These are phyloP conservation scores for Fusarium staphyleae DNA, from an alignment of 2,329 filamentous ascomycete genomes.

Conservation along the genomic window DNA sequence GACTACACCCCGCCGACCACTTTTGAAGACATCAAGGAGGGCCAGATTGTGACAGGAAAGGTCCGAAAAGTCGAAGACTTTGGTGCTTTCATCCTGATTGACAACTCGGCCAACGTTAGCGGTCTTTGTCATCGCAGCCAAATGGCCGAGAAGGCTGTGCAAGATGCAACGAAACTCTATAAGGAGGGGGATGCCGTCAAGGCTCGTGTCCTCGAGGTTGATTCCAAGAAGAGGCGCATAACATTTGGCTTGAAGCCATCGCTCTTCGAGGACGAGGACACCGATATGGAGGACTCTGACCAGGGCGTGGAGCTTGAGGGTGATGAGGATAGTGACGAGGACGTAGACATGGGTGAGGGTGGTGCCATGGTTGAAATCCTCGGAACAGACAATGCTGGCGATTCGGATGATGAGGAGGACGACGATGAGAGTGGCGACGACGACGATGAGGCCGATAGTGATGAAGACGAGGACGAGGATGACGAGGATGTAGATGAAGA, in stretches of 20 bases:
- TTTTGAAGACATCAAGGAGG: conserved; percentile 78
- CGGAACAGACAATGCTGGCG: conserved; percentile 55
- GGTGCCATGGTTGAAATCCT: conserved; percentile 53
- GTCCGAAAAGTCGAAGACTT: conserved; percentile 94
- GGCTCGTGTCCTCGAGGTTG: conserved; percentile 82
- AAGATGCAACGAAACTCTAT: conserved; percentile 89
- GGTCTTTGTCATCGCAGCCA: conserved; percentile 92
- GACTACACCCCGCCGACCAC: conserved; percentile 77
- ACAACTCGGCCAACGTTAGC: conserved; percentile 86
- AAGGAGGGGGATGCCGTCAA: conserved; percentile 93
- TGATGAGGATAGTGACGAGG: conserved; percentile 57
- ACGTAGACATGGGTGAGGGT: conserved; percentile 58
- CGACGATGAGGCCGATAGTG: conserved; percentile 52
- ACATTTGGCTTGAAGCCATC: conserved; percentile 93
- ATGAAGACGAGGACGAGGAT: conserved; percentile 44
- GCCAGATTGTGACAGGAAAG: conserved; percentile 86
- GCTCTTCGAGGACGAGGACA: conserved; percentile 75
- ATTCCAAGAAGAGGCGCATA: conserved; percentile 77
- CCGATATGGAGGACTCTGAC: conserved; percentile 58
- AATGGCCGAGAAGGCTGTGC: conserved; percentile 83
- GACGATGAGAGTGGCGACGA: conserved; percentile 46
- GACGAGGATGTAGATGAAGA: conserved; percentile 46
- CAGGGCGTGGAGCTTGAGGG: conserved; percentile 57
- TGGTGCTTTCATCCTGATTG: conserved; percentile 91
- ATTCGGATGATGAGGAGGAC: conserved; percentile 50